These are phyloP conservation scores for Sporisorium exsertum DNA, from an alignment of 1,284 basidiomycete genomes.

Conservation along the genomic window DNA sequence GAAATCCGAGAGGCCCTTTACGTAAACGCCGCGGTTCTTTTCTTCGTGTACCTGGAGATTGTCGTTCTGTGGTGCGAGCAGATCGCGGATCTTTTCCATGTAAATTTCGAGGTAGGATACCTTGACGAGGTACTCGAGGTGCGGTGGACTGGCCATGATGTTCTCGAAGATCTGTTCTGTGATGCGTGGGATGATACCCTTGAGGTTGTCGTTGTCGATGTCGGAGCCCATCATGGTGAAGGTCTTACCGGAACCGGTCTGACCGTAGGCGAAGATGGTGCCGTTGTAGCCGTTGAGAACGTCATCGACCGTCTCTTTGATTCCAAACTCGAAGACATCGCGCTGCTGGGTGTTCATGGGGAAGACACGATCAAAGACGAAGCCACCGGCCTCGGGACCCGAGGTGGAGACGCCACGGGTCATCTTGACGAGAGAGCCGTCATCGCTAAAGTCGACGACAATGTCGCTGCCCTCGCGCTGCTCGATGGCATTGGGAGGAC, in stretches of 20 bases:
- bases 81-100: constrained; percentile 93
- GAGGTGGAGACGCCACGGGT: constrained; percentile 59
- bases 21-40: constrained; percentile 96
- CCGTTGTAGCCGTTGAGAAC: constrained; percentile 99
- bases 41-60: constrained; percentile 99
- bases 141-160: constrained; percentile 93
- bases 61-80: constrained; percentile 96
- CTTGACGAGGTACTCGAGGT: constrained; percentile 98
- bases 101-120: constrained; percentile 99
- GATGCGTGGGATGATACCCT: constrained; percentile 97
- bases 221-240: constrained; percentile 79
- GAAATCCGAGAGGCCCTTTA: constrained; percentile 96
- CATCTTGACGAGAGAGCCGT: constrained; percentile 82
- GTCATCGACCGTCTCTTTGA: constrained; percentile 83
- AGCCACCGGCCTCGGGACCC: constrained; percentile 79
- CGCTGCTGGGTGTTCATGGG: constrained; percentile 90
- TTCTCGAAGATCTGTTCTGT: constrained; percentile 99
- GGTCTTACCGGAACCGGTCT: constrained; percentile 80
- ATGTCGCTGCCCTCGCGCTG: constrained; percentile 87
- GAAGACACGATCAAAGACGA: constrained; percentile 97
- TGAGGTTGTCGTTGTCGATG: constrained; percentile 81
- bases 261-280: constrained; percentile 89
- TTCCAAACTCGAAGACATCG: constrained; percentile 98
- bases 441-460: constrained; percentile 85
- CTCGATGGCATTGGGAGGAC: constrained; percentile 93